Evolutionary conservation across 805 yeast species (phyloP), one percentile per base, ranked within the genome.

Genomic region (Metschnikowia amazonensis): DNA sequence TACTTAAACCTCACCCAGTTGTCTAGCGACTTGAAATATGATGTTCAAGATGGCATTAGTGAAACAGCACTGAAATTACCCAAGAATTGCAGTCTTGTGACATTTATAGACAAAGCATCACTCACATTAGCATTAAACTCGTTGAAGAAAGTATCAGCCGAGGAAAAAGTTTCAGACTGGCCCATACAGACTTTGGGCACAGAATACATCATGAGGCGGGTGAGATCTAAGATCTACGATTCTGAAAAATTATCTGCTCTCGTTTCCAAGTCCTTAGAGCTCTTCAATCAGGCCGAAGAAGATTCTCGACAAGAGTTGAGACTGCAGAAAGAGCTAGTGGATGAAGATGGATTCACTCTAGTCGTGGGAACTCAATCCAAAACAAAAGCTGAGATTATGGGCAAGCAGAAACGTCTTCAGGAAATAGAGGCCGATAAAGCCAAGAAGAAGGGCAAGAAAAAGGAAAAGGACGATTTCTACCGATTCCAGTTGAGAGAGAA

Each of bases 401-500:
- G 86, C 35, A 74, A 78, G 58, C 76, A 69, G 47, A 66, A 69
- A 51, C 54, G 60, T 25, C 69, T 75, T 3, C 64, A 67, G 21
- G 66, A 69, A 28, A 65, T 62, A 13, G 69, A 60, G 51, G 58
- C 56, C 45, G 70, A 62, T 2, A 70, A 66, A 45, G 66, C 69
- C 13, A 64, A 68, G 48, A 67, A 72, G 43, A 84, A 79, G 64
- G 72, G 76, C 68, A 81, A 84, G 65, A 80, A 77, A 65, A 82
- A 82, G 60, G 90, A 87, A 58, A 88, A 90, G 72, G 76, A 78
- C 54, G 98, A 95, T 67, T 94, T 94, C 73, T 94, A 94, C 73
- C 77, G 96, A 58, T 94, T 90, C 80, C 99, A 94, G 71, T 79
- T 94, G 55, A 82, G 99, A 66, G 96, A 94, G 64, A 79, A 81